phyloP scores from a whole-genome alignment of 805 yeast species.

The Wickerhamomyces chambardii region DNA sequence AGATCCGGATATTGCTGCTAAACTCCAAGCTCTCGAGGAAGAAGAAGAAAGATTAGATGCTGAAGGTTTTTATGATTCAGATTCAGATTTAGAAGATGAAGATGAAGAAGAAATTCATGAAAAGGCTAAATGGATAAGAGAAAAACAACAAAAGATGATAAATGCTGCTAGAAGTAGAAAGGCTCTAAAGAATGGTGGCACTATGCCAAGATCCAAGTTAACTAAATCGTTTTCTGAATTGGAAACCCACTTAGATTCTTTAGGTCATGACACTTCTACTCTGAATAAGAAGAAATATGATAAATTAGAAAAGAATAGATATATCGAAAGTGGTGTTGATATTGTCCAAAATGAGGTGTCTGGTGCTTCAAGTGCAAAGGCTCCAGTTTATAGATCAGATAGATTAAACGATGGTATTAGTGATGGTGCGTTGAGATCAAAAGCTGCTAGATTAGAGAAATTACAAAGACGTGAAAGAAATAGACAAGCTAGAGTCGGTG shows the following conservation, averaged over 20 bases:
- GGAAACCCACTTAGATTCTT: slow-evolving; percentile 82
- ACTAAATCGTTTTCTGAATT: slow-evolving; percentile 66
- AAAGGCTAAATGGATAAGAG: slow-evolving; percentile 93
- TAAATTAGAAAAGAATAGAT: slow-evolving; percentile 27
- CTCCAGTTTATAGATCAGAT: slow-evolving; percentile 52
- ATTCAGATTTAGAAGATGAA: slow-evolving; percentile 60
- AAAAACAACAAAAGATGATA: slow-evolving; percentile 90
- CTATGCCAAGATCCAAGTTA: slow-evolving; percentile 85
- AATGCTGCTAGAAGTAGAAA: slow-evolving; percentile 82
- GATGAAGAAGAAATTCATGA: slow-evolving; percentile 62
- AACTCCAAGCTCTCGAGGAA: slow-evolving; percentile 90
- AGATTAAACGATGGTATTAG: slow-evolving; percentile 81
- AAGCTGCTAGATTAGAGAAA: slow-evolving; percentile 83
- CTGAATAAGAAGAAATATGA: slow-evolving; percentile 44
- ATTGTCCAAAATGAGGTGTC: slow-evolving; percentile 54
- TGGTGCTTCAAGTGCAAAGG: slow-evolving; percentile 20
- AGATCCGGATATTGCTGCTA: slow-evolving; percentile 91
- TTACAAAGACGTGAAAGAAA: slow-evolving; percentile 90
- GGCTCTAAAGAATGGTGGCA: slow-evolving; percentile 75
- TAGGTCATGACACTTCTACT: slow-evolving; percentile 79
- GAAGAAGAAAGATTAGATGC: slow-evolving; percentile 92
- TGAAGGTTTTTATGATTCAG: slow-evolving; percentile 95
- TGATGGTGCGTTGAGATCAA: slow-evolving; percentile 72
- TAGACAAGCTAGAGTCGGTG: slow-evolving; percentile 89
- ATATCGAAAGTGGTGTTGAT: slow-evolving; percentile 63